Conservation (phyloP, 352 stramenopile genomes). For the Pythium biforme region DNA sequence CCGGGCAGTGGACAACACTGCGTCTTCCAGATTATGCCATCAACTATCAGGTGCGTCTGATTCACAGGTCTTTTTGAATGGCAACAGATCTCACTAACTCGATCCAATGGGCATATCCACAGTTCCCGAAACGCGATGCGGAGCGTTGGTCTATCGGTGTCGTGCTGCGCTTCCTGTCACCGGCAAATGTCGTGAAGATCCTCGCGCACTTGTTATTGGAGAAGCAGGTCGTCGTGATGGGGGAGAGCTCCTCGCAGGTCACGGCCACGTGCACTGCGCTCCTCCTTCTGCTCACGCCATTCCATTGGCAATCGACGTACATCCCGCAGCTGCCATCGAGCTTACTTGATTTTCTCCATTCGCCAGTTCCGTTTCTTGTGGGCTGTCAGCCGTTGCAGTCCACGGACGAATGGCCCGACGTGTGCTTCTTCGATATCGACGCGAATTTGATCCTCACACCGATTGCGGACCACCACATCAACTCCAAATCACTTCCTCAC, state of each 20-base stretch:
- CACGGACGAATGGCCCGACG: constrained; percentile 77
- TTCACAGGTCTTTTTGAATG: neutral
- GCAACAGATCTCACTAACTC: neutral
- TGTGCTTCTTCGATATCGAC: constrained; percentile 86
- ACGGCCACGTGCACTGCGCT: constrained; percentile 70
- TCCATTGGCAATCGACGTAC: constrained; percentile 88
- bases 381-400: constrained; percentile 57
- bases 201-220: constrained; percentile 70
- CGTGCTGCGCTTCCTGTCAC: constrained; percentile 54
- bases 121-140: constrained; percentile 65
- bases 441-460: constrained; percentile 47
- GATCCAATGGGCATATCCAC: neutral
- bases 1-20: constrained; percentile 58
- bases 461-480: constrained; percentile 42
- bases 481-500: constrained; percentile 51
- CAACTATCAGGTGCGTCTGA: constrained; percentile 60
- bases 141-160: constrained; percentile 75
- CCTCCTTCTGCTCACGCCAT: constrained; percentile 68
- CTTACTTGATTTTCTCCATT: constrained; percentile 82
- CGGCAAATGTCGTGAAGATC: constrained; percentile 67
- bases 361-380: constrained; percentile 76
- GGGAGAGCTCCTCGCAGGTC: constrained; percentile 60
- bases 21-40: constrained; percentile 59
- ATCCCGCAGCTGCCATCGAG: constrained; percentile 74
- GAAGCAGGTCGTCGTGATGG: constrained; percentile 81